phyloP scores from a whole-genome alignment of 441 rosid genomes.

The Gossypium schwendimanii region DNA sequence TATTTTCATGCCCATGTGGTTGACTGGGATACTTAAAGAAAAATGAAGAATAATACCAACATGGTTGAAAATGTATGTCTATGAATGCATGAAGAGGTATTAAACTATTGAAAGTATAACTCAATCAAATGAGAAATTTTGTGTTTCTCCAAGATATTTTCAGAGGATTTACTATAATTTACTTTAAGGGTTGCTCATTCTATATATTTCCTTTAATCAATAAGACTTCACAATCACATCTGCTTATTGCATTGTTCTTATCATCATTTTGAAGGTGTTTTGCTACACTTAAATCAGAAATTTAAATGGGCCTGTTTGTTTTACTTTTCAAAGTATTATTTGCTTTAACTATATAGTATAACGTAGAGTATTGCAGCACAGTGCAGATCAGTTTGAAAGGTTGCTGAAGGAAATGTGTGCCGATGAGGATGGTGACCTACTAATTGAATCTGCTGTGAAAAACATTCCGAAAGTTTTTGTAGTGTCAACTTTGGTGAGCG shows the following conservation, averaged over 20 bases:
- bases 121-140: background rate
- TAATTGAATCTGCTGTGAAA: conserved; percentile 92
- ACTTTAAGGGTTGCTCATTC: conserved; percentile 10
- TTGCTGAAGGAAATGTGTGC: conserved; percentile 96
- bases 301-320: conserved; percentile 2
- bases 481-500: conserved; percentile 88
- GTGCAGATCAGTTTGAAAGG: conserved; percentile 95
- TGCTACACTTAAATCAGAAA: background rate
- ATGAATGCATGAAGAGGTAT: background rate
- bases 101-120: background rate
- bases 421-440: conserved; percentile 86
- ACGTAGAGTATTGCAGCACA: conserved; percentile 73
- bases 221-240: background rate
- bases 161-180: background rate
- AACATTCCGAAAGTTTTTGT: conserved; percentile 87
- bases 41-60: background rate
- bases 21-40: background rate
- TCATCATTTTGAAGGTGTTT: background rate
- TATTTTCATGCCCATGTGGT: background rate
- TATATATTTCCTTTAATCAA: background rate
- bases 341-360: conserved; percentile 24
- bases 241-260: background rate
- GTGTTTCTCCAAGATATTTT: conserved; percentile 1
- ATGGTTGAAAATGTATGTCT: background rate
- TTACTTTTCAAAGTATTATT: conserved; percentile 7